Conservation (phyloP, 192 early-diverging fungal species). For the Podila epigama region DNA sequence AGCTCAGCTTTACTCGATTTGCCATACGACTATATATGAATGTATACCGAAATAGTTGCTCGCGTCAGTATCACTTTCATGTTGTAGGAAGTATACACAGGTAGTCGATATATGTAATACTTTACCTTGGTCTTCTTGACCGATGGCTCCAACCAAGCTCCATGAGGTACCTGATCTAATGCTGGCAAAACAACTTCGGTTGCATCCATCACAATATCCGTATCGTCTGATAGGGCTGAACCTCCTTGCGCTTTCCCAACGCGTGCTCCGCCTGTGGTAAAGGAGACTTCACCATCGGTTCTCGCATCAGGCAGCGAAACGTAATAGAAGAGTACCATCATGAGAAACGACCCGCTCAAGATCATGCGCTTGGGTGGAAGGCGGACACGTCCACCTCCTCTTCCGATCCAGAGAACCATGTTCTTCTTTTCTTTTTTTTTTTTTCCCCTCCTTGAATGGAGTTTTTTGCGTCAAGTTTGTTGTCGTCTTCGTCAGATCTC, state of each 20-base stretch:
- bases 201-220: constrained; percentile 7
- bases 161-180: not conserved
- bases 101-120: too few species aligned
- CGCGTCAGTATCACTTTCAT: too few species aligned
- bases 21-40: not conserved
- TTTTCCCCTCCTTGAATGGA: too few species aligned
- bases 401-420: constrained; percentile 14
- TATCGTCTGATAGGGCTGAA: constrained; percentile 7
- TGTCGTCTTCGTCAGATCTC: not conserved
- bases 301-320: constrained; percentile 7
- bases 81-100: too few species aligned
- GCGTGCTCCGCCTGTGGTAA: constrained; percentile 1
- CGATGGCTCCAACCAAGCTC: not conserved
- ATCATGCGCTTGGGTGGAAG: constrained; percentile 8
- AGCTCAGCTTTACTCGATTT: not conserved
- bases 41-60: not conserved
- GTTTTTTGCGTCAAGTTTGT: not conserved
- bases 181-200: too few species aligned
- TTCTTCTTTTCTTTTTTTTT: not conserved
- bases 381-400: constrained; percentile 1
- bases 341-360: constrained; percentile 13
- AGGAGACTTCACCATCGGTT: not conserved
- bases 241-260: constrained; percentile 2
- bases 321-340: constrained; percentile 18
- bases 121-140: too few species aligned